Evolutionary conservation across 768 basidiomycete species (phyloP).

Genomic region (Leccinum pellstonianum): DNA sequence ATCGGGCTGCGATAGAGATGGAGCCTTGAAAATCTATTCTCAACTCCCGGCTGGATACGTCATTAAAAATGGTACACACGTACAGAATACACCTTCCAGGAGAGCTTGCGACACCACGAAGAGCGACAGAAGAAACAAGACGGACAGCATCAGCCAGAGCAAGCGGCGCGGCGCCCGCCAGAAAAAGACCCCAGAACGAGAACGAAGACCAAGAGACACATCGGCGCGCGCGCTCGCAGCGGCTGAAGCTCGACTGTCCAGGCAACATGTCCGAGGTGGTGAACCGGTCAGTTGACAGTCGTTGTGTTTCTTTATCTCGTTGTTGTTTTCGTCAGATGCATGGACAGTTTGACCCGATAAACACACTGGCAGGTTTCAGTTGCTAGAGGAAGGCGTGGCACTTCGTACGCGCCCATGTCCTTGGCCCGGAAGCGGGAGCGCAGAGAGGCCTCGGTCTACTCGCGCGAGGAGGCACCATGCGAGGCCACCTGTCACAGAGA

Average conservation of each 20-base stretch:
- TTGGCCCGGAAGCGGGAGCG: too few relatives aligned
- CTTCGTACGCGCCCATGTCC: not conserved
- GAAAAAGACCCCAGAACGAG: not conserved
- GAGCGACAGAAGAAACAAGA: too few relatives aligned
- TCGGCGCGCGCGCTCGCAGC: not conserved
- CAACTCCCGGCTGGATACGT: too few relatives aligned
- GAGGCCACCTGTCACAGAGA: not conserved
- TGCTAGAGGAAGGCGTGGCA: not conserved
- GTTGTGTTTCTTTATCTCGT: not conserved
- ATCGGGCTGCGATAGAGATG: slow-evolving; percentile 81
- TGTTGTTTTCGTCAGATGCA: not conserved
- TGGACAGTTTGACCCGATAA: too few relatives aligned
- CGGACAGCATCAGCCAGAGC: too few relatives aligned
- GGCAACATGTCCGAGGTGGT: not conserved
- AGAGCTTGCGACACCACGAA: too few relatives aligned
- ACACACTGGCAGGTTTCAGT: not conserved
- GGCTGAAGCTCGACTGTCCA: not conserved
- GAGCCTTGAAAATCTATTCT: slow-evolving; percentile 25
- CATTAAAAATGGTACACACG: too few relatives aligned
- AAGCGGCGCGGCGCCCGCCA: too few relatives aligned
- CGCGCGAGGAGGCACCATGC: not conserved
- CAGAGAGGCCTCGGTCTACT: not conserved
- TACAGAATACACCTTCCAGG: too few relatives aligned
- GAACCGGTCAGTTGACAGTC: not conserved
- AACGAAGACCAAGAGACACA: not conserved